Evolutionary conservation across 106 monocot genomes (phyloP).

Genomic region (Hemerocallis citrina): DNA sequence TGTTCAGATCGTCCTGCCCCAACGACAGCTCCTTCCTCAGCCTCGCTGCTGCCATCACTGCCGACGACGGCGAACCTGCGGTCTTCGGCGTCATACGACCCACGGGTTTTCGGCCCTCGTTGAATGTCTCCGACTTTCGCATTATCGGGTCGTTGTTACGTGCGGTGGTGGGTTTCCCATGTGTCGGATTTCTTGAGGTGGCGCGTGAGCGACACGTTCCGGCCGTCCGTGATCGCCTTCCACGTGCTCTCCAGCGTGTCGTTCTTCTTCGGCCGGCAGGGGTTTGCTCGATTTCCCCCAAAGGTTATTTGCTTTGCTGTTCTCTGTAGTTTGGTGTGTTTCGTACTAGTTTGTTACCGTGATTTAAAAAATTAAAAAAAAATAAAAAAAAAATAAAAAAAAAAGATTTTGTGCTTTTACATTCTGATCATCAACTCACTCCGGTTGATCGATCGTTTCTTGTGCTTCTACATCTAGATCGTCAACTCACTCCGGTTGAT

Average conservation of each 20-base stretch:
- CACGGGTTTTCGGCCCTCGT: background rate
- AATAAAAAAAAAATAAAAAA: too few relatives aligned
- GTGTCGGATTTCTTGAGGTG: conserved; percentile 74
- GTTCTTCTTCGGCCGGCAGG: conserved; percentile 39
- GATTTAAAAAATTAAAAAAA: too few relatives aligned
- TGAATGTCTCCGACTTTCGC: conserved; percentile 47
- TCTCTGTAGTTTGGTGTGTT: too few relatives aligned
- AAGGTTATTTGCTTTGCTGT: too few relatives aligned
- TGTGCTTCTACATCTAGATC: too few relatives aligned
- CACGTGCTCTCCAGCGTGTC: conserved; percentile 81
- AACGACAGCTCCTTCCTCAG: conserved; percentile 48
- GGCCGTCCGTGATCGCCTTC: conserved; percentile 71
- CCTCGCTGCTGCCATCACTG: conserved; percentile 6
- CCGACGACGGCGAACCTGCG: background rate
- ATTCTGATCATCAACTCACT: too few relatives aligned
- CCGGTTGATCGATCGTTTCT: too few relatives aligned
- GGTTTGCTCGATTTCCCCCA: too few relatives aligned
- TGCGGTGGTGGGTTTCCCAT: conserved; percentile 25
- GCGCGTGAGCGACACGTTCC: conserved; percentile 46
- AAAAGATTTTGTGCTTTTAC: too few relatives aligned
- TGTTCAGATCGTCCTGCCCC: conserved; percentile 72
- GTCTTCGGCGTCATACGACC: background rate
- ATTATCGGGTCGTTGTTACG: conserved; percentile 8
- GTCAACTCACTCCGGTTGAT: too few relatives aligned
- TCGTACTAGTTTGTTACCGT: too few relatives aligned